These are phyloP conservation scores for Fimicolochytrium jonesii DNA, from an alignment of 192 early-diverging fungal species.

Conservation along the genomic window DNA sequence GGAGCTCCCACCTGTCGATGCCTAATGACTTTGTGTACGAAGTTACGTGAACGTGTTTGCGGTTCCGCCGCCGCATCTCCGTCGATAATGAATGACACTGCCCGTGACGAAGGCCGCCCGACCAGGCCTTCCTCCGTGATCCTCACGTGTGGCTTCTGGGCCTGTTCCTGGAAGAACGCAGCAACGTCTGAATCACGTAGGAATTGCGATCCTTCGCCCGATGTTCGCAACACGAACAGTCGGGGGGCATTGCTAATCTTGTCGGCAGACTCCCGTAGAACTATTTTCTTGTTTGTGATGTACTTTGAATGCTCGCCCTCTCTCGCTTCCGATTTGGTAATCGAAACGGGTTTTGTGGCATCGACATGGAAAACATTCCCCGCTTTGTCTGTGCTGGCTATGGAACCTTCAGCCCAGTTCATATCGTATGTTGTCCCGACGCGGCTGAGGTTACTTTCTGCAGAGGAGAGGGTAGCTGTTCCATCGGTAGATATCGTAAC, in stretches of 20 bases:
- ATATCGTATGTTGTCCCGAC: slow-evolving; percentile 5
- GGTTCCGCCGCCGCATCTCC: background rate
- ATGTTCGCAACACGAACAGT: slow-evolving; percentile 30
- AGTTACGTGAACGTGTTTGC: too few species aligned
- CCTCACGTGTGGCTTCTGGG: slow-evolving; percentile 13
- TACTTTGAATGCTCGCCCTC: background rate
- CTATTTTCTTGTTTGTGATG: background rate
- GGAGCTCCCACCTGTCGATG: slow-evolving; percentile 3
- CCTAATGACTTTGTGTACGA: background rate
- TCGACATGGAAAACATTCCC: slow-evolving; percentile 17
- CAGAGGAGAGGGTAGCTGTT: background rate
- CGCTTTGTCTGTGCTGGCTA: slow-evolving; percentile 8
- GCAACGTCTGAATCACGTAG: slow-evolving; percentile 36
- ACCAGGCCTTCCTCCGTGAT: slow-evolving; percentile 31
- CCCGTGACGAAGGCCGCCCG: background rate
- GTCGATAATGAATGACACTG: background rate
- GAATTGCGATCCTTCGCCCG: slow-evolving; percentile 32
- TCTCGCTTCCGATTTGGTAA: background rate
- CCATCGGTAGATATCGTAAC: background rate
- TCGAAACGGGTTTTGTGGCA: background rate
- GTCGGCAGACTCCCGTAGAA: background rate
- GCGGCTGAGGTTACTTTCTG: background rate
- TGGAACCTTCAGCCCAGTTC: slow-evolving; percentile 33
- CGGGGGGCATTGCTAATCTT: slow-evolving; percentile 24
- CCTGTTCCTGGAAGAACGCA: slow-evolving; percentile 23